Evolutionary conservation across 805 yeast species (phyloP), one percentile per base, ranked within the genome.

Genomic region (Ogataea trehaloabstinens): DNA sequence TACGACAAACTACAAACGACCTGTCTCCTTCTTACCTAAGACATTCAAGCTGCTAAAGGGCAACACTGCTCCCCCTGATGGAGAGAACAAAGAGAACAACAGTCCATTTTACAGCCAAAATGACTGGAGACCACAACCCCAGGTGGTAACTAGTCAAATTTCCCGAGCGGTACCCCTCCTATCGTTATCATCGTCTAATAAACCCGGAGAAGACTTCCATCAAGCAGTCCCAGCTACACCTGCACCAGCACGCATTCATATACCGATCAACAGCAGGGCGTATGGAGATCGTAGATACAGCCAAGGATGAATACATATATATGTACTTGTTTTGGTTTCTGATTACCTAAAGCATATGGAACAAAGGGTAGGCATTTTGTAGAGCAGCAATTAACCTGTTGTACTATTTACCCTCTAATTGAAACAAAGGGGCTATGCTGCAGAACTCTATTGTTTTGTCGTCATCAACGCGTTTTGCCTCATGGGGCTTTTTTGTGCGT

Each of bases 21-120:
- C 38, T 37, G 7, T 42, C 19, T 38, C 42, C 7, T 34, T 41
- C 19, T 30, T 41, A 10, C 35, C 49, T 24, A 42, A 43, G 19
- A 37, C 51, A n/a, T 51, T 51, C 41, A 46, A 51, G 22, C 42
- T 51, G 21, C 29, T 38, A 15, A 40, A 31, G 17, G 19, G 33
- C 11, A 27, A 22, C 13, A 13, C 17, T 6, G 11, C 17, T 4
- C 28, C 29, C n/a, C 17, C 25, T 33, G 39, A 29, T 17, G 31
- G 19, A 11, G 35, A 19, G n/a, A 32, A 25, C 20, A 31, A n/a
- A 11, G 33, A 35, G 20, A 31, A 35, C 19, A 13, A 20, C 17
- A 22, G 13, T 12, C 41, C 34, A 4, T 24, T 27, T 3, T 15
- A 28, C 6, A 28, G 15, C 8, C 30, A 35, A 29, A 34, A 31